Percentiles rank a stretch among this genome's conserved stretches.
Conservation (phyloP, 352 stramenopile species). For the Globisporangium acanthophoron region DNA sequence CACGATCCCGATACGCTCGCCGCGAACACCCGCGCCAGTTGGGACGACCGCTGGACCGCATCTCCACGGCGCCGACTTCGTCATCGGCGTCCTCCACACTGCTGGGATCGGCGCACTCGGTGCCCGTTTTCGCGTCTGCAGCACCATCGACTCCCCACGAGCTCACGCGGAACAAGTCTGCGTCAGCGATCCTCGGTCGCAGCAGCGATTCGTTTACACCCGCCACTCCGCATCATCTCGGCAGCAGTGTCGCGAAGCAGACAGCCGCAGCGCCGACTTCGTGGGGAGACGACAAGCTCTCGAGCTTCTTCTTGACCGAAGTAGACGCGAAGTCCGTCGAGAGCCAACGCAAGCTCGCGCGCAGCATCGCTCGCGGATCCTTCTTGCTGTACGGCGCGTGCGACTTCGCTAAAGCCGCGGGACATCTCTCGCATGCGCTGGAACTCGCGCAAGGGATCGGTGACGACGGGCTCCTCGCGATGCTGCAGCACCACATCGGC, state of each 20-base stretch:
- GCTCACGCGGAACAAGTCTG: slow-evolving; percentile 9
- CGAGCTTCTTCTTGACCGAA: slow-evolving; percentile 75
- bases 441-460: slow-evolving; percentile 17
- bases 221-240: neutral
- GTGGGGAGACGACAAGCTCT: slow-evolving; percentile 33
- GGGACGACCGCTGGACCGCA: slow-evolving; percentile 28
- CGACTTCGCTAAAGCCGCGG: slow-evolving; percentile 25
- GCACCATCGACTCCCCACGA: neutral
- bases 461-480: slow-evolving; percentile 23
- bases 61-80: slow-evolving; percentile 24
- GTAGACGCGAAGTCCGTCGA: slow-evolving; percentile 34
- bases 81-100: slow-evolving; percentile 4
- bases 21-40: slow-evolving; percentile 27
- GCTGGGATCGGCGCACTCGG: neutral
- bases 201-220: neutral
- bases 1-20: slow-evolving; percentile 49
- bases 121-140: neutral
- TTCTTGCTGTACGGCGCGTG: slow-evolving; percentile 49
- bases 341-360: slow-evolving; percentile 28
- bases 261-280: slow-evolving; percentile 4
- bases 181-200: neutral
- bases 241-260: neutral
- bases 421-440: slow-evolving; percentile 34
- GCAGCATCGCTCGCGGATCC: slow-evolving; percentile 31
- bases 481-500: slow-evolving; percentile 67